Evolutionary conservation across 2,329 filamentous ascomycete species (phyloP).

Genomic region (Lasiodiplodia hormozganensis): DNA sequence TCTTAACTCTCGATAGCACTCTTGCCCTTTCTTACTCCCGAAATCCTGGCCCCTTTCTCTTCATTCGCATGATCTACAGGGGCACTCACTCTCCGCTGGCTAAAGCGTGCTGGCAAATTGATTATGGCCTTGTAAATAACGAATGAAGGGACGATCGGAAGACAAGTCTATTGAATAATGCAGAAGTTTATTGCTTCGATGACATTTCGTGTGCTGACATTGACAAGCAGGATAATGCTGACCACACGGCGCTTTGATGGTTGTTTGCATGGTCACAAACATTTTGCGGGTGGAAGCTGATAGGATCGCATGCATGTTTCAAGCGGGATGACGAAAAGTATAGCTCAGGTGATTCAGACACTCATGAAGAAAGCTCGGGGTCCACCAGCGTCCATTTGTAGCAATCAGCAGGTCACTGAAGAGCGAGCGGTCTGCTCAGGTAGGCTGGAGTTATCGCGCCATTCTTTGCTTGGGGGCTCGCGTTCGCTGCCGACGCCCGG

Average conservation of each 20-base stretch:
- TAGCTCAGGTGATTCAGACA: background rate
- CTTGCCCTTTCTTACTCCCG: conserved; percentile 28
- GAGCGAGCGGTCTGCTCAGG: background rate
- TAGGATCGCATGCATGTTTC: background rate
- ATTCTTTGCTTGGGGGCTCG: background rate
- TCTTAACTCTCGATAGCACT: conserved; percentile 29
- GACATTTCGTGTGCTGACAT: conserved; percentile 7
- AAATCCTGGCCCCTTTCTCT: conserved; percentile 27
- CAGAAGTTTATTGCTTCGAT: conserved; percentile 17
- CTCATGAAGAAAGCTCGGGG: background rate
- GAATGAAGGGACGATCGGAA: conserved; percentile 29
- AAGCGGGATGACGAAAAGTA: background rate
- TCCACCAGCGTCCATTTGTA: background rate
- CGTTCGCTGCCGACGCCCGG: background rate
- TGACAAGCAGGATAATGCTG: background rate
- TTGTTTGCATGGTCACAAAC: background rate
- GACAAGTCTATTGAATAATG: conserved; percentile 24
- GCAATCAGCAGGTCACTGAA: background rate
- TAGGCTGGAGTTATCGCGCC: background rate
- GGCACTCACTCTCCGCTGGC: conserved; percentile 29
- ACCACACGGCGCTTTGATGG: background rate
- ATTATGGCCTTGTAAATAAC: conserved; percentile 29
- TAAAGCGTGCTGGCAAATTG: conserved; percentile 24
- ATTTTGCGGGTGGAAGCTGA: background rate
- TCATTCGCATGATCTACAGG: conserved; percentile 30